These are phyloP conservation scores for Neurospora africana DNA, from an alignment of 495 filamentous ascomycete genomes.

Conservation along the genomic window DNA sequence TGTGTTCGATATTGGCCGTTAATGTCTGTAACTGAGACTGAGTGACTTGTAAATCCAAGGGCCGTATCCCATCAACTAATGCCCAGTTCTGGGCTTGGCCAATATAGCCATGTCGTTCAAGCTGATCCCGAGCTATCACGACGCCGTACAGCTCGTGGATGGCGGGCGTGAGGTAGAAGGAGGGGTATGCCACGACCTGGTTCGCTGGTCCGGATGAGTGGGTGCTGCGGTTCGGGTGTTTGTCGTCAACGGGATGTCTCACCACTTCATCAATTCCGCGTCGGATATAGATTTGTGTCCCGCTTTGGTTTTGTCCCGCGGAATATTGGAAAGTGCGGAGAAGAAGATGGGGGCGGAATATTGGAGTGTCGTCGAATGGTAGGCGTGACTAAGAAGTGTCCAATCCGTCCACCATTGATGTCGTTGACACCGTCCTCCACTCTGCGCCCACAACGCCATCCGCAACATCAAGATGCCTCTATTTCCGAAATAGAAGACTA, in stretches of 20 bases:
- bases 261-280: background rate
- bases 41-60: background rate
- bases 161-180: background rate
- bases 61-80: rapidly evolving
- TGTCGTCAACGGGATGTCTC: background rate
- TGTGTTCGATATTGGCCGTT: background rate
- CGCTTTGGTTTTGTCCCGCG: background rate
- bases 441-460: background rate
- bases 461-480: background rate
- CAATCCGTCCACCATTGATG: background rate
- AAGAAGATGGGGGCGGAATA: background rate
- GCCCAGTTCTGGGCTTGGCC: background rate
- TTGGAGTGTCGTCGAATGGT: background rate
- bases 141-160: background rate
- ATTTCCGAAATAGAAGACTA: background rate
- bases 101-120: background rate
- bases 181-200: background rate
- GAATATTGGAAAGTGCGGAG: background rate
- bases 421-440: background rate
- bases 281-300: background rate
- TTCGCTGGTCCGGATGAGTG: background rate
- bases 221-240: background rate
- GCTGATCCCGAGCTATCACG: background rate
- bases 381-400: background rate
- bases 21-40: background rate